Percentiles rank a stretch among this genome's conserved stretches.
These are phyloP conservation scores for Dictyostelium brefeldianum DNA, from an alignment of 78 protist species.

Conservation along the genomic window DNA sequence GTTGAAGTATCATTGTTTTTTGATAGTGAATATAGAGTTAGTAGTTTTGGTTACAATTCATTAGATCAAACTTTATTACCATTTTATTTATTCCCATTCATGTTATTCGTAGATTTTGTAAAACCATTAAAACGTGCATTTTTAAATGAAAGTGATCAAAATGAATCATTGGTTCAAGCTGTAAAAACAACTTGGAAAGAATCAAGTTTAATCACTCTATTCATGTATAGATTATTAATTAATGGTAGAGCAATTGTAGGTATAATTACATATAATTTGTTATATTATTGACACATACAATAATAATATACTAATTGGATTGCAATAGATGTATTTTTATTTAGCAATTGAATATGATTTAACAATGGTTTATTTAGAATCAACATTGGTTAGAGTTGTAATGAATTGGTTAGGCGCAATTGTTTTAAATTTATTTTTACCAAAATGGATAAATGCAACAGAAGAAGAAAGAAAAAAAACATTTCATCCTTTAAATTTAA, in stretches of 20 bases:
- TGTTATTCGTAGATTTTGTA: constrained; percentile 60
- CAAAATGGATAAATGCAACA: constrained; percentile 72
- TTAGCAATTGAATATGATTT: constrained; percentile 82
- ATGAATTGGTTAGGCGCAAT: constrained; percentile 84
- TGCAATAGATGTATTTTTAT: constrained; percentile 83
- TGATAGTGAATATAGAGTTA: constrained; percentile 40
- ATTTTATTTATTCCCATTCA: constrained; percentile 73
- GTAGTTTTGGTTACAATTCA: constrained; percentile 83
- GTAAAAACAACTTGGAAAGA: constrained; percentile 58
- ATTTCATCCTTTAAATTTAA: constrained; percentile 45
- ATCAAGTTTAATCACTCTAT: not conserved
- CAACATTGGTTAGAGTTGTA: constrained; percentile 74
- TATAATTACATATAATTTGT: not conserved
- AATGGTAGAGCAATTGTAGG: constrained; percentile 82
- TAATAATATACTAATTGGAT: too few species aligned
- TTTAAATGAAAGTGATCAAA: constrained; percentile 12
- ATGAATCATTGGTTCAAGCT: constrained; percentile 56
- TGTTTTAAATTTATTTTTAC: constrained; percentile 50
- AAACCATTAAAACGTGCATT: constrained; percentile 12
- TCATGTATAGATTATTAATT: constrained; percentile 76
- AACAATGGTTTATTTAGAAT: constrained; percentile 74
- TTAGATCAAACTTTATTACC: constrained; percentile 85
- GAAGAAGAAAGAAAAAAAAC: constrained; percentile 54
- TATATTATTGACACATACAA: too few species aligned
- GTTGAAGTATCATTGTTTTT: constrained; percentile 48